phyloP scores from a whole-genome alignment of 31 red algal species.

The Odonthalia washingtoniensis region DNA sequence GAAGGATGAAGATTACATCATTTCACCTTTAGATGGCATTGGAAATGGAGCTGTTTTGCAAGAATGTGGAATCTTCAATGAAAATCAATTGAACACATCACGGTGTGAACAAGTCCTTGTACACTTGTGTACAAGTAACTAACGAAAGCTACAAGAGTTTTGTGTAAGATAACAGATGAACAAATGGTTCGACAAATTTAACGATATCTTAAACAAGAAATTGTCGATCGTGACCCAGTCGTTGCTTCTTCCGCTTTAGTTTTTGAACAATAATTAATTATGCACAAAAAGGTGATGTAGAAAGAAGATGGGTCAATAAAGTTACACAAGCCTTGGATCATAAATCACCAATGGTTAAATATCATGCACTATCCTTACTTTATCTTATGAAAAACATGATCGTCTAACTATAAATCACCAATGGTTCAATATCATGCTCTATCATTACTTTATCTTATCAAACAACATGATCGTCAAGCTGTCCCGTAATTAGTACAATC shows the following conservation, averaged over 20 bases:
- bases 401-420: conserved; percentile 85
- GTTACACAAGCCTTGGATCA: conserved; percentile 94
- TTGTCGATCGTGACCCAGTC: conserved; percentile 91
- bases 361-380: conserved; percentile 90
- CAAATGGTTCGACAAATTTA: conserved; percentile 95
- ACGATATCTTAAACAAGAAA: conserved; percentile 97
- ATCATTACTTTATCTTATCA: conserved; percentile 87
- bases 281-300: conserved; percentile 94
- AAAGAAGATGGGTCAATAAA: conserved; percentile 96
- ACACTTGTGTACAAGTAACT: conserved; percentile 89
- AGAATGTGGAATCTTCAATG: conserved; percentile 97
- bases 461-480: conserved; percentile 89
- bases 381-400: conserved; percentile 94
- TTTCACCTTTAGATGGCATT: conserved; percentile 93
- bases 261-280: conserved; percentile 86
- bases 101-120: conserved; percentile 92
- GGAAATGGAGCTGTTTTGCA: conserved; percentile 95
- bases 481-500: conserved; percentile 87
- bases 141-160: conserved; percentile 95
- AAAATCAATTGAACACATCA: conserved; percentile 78
- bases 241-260: conserved; percentile 96
- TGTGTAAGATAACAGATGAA: conserved; percentile 94
- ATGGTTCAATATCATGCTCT: conserved; percentile 99
- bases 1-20: conserved; percentile 91
- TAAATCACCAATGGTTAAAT: conserved; percentile 96